Conservation (phyloP, 352 stramenopile species). For the Phytophthora sansomeana region DNA sequence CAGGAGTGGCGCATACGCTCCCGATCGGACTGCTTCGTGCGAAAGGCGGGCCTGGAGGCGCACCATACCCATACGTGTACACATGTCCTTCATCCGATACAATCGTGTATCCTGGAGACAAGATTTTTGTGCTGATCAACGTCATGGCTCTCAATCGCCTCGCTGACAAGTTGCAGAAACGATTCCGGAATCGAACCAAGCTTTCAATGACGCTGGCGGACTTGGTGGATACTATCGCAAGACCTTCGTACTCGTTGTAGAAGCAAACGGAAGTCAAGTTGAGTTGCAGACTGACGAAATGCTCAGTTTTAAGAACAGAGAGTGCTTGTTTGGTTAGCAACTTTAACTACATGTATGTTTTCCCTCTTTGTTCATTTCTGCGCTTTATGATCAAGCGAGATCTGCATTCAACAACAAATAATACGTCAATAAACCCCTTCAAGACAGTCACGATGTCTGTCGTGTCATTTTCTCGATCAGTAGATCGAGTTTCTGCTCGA, state of each 20-base stretch:
- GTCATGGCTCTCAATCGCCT: conserved; percentile 74
- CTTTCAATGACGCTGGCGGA: conserved; percentile 32
- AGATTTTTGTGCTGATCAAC: conserved; percentile 87
- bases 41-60: conserved; percentile 50
- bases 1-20: conserved; percentile 69
- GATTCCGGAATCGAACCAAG: conserved; percentile 60
- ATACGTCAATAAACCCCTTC: too few relatives aligned
- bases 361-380: too few relatives aligned
- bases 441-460: neutral
- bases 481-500: conserved; percentile 28
- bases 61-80: conserved; percentile 84
- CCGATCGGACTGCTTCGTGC: conserved; percentile 80
- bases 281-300: neutral
- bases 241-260: conserved; percentile 27
- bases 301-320: too few relatives aligned
- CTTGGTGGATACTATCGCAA: conserved; percentile 29
- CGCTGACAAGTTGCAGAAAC: conserved; percentile 79
- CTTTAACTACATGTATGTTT: too few relatives aligned
- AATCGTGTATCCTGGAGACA: conserved; percentile 73
- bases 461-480: conserved; percentile 22
- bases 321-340: too few relatives aligned
- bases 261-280: neutral
- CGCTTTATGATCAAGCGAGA: too few relatives aligned
- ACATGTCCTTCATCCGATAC: conserved; percentile 72
- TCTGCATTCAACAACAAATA: too few relatives aligned